Evolutionary conservation across 306 rosid species (phyloP).

Genomic region (Lagenaria siceraria): DNA sequence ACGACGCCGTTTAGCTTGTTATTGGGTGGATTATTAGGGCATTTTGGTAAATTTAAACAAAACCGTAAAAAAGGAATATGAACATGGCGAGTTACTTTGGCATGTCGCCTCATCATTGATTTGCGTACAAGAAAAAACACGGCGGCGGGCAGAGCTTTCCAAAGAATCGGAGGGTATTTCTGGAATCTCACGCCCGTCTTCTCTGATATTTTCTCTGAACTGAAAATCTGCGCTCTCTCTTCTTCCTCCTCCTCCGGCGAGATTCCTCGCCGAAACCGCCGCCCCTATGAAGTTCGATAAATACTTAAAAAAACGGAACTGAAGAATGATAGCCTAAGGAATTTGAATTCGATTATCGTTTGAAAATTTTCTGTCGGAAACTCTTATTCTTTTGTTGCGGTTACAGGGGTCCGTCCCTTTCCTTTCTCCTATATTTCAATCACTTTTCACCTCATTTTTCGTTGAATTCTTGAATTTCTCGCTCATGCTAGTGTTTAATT

Average conservation of each 20-base stretch:
- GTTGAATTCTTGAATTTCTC: neutral
- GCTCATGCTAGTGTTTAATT: neutral
- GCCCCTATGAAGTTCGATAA: neutral
- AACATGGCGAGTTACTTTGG: neutral
- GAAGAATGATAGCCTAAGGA: neutral
- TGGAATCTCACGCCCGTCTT: neutral
- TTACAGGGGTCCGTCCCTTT: neutral
- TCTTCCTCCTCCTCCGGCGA: neutral
- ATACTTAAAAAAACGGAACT: neutral
- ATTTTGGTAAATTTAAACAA: neutral
- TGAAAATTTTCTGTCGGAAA: neutral
- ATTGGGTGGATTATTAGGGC: too few species aligned
- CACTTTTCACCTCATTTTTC: too few species aligned
- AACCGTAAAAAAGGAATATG: neutral
- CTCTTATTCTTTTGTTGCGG: neutral
- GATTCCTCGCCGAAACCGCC: neutral
- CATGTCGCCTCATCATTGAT: slow-evolving; percentile 14
- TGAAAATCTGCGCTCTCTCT: neutral
- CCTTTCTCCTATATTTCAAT: neutral
- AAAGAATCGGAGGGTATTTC: neutral
- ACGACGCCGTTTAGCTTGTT: too few species aligned
- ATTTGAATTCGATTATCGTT: neutral
- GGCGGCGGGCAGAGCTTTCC: neutral
- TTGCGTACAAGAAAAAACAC: neutral
- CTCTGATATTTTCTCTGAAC: neutral